Evolutionary conservation across 345 rosid genomes (phyloP), one percentile per base, ranked within the genome.

Genomic region (Corymbia maculata): DNA sequence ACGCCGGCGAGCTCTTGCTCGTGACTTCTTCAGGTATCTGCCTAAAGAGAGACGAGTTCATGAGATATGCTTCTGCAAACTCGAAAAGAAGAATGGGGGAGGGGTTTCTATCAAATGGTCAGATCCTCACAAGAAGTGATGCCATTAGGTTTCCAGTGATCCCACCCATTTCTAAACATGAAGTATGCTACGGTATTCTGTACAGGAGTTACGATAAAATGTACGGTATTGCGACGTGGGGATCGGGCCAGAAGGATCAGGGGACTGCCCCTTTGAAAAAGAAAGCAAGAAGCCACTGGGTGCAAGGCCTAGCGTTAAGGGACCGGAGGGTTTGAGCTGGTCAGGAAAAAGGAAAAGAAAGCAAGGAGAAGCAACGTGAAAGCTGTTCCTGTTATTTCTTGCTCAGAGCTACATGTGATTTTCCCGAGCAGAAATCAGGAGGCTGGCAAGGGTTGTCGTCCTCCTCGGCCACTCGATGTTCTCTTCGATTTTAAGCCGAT

Each of bases 21-120:
- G 89, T 24, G 86, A 94, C 94, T 52, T 51, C 89, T 32, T 89
- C 93, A 19, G 96, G 95, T 90, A 94, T 89, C 96, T 94, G 89
- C 82, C 66, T 79, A 36, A 17, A 36, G 82, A 36, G 26, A 75
- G 26, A 75, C 47, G 12, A 36, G 26, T 75, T 75, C 82, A 75
- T 36, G 21, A 49, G 79, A 84, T 24, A 44, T 49, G 45, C 13
- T 49, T 51, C 45, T 61, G 68, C 66, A 87, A 6, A 87, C 13
- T 51, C 32, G 61, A 70, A 51, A 49, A 86, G 61, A 64, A 44
- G 24, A 3, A 21, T 4, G 45, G 16, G 42, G 42, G 42, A 36
- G 14, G 44, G 42, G 32, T 10, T 6, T 26, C 51, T n/a, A 51
- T 4, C n/a, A 50, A 52, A 1, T n/a, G 21, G 30, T 52, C 22